phyloP scores from a whole-genome alignment of 2,329 filamentous ascomycete species.

The Colletotrichum sp. region DNA sequence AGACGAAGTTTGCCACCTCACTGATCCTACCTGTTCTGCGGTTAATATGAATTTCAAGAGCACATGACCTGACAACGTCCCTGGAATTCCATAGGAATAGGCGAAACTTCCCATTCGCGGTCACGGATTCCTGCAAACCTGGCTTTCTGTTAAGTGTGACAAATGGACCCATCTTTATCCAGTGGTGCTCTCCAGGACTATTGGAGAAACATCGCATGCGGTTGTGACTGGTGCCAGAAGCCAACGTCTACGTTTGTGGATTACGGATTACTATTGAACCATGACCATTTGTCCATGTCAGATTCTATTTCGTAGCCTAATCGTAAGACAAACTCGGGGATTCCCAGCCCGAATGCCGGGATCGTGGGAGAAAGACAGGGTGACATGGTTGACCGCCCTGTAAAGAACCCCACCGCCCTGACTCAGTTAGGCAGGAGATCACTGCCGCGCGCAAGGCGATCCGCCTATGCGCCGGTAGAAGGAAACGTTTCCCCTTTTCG shows the following conservation, averaged over 20 bases:
- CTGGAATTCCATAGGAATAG: neutral
- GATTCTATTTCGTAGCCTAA: neutral
- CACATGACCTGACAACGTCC: neutral
- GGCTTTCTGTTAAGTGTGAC: neutral
- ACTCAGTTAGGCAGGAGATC: neutral
- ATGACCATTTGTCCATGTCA: neutral
- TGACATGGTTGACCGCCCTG: neutral
- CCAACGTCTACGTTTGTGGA: neutral
- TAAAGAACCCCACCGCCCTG: neutral
- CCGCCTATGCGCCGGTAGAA: neutral
- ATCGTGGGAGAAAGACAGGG: neutral
- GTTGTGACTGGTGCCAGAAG: neutral
- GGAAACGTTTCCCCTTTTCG: neutral
- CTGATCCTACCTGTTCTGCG: neutral
- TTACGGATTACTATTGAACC: neutral
- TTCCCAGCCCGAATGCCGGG: neutral
- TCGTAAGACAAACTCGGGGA: neutral
- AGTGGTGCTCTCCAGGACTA: neutral
- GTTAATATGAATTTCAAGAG: rapidly evolving
- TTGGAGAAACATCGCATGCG: neutral
- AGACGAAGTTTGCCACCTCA: neutral
- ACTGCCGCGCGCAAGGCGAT: neutral
- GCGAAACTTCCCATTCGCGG: neutral
- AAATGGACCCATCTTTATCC: neutral
- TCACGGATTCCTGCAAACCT: neutral